Evolutionary conservation across 2,329 filamentous ascomycete species (phyloP).

Genomic region (Apiospora arundinis): DNA sequence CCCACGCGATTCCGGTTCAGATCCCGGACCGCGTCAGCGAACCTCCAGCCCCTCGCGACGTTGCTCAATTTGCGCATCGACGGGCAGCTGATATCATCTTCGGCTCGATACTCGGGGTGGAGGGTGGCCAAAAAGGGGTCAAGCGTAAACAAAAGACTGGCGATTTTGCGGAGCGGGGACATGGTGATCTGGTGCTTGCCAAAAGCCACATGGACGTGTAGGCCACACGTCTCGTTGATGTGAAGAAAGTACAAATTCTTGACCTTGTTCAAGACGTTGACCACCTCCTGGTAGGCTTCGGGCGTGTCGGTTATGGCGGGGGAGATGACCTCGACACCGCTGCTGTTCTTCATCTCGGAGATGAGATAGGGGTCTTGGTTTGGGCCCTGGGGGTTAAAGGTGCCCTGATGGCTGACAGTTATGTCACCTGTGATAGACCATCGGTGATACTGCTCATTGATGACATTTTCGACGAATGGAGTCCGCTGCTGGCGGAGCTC

Average conservation of each 20-base stretch:
- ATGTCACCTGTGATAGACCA: neutral
- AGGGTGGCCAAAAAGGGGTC: conserved; percentile 31
- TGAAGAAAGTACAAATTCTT: conserved; percentile 24
- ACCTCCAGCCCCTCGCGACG: neutral
- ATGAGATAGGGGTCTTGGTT: neutral
- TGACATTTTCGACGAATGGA: neutral
- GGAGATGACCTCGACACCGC: neutral
- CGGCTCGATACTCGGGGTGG: conserved; percentile 6
- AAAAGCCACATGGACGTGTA: conserved; percentile 35
- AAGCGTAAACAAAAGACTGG: conserved; percentile 27
- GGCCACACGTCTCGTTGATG: conserved; percentile 27
- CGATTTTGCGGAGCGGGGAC: conserved; percentile 27
- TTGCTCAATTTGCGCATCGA: neutral
- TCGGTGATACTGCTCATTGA: neutral
- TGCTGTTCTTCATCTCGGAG: neutral
- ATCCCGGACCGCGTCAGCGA: neutral
- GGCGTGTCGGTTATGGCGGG: conserved; percentile 5
- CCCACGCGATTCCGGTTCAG: neutral
- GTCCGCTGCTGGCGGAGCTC: neutral
- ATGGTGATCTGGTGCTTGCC: conserved; percentile 25
- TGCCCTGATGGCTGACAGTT: neutral
- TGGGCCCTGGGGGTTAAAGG: neutral
- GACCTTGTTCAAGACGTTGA: conserved; percentile 22
- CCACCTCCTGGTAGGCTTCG: conserved; percentile 25
- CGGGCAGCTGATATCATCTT: neutral